phyloP scores from a whole-genome alignment of 495 filamentous ascomycete genomes.

The Neurospora tetrasperma region DNA sequence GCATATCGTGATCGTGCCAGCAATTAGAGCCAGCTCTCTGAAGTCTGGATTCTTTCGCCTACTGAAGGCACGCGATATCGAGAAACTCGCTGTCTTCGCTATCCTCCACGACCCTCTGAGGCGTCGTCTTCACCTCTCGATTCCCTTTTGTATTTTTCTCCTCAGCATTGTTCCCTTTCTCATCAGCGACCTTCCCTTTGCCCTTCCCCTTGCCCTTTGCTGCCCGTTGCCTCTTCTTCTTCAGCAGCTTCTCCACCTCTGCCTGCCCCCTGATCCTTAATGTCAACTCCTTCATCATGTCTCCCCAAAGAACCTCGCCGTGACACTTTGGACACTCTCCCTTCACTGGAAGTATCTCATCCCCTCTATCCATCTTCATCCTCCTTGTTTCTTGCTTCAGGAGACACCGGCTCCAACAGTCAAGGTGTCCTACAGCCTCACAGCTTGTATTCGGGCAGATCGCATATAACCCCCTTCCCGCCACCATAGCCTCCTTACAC shows the following conservation, averaged over 20 bases:
- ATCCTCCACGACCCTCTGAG: neutral
- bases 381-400: slow-evolving; percentile 25
- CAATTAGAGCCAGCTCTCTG: neutral
- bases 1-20: neutral
- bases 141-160: neutral
- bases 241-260: slow-evolving; percentile 54
- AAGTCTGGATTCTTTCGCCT: neutral
- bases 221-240: slow-evolving; percentile 34
- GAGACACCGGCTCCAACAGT: slow-evolving; percentile 63
- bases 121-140: neutral
- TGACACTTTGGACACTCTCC: slow-evolving; percentile 69
- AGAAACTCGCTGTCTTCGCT: neutral
- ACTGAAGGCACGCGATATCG: neutral
- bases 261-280: slow-evolving; percentile 57
- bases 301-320: slow-evolving; percentile 53
- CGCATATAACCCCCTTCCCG: slow-evolving; percentile 44
- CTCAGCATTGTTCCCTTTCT: neutral
- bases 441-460: slow-evolving; percentile 62
- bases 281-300: slow-evolving; percentile 73
- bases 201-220: slow-evolving; percentile 8
- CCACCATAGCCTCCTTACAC: slow-evolving; percentile 43
- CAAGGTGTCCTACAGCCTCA: slow-evolving; percentile 57
- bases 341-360: slow-evolving; percentile 51
- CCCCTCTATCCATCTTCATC: slow-evolving; percentile 14
- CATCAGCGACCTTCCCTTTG: neutral